Evolutionary conservation across 2,329 filamentous ascomycete species (phyloP).

Genomic region (Cylindrodendrum hubeiense): DNA sequence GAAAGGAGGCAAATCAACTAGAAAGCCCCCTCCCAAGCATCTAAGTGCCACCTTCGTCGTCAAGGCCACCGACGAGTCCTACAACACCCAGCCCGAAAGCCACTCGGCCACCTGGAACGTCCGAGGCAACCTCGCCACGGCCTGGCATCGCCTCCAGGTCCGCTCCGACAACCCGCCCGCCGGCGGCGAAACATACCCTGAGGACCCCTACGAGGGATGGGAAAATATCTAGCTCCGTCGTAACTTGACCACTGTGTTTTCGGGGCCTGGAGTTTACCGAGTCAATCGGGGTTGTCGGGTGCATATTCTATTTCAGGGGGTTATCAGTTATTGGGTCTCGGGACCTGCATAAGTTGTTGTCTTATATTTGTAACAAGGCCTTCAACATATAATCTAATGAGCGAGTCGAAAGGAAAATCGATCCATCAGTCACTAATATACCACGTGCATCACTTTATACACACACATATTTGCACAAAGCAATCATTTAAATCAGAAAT

Average conservation of each 20-base stretch:
- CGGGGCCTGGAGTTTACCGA: background rate
- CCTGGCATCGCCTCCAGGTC: constrained; percentile 70
- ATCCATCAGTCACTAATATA: background rate
- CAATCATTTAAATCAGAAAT: constrained; percentile 8
- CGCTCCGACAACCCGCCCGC: constrained; percentile 48
- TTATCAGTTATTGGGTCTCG: too few species aligned
- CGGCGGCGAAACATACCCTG: background rate
- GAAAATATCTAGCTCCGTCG: constrained; percentile 7
- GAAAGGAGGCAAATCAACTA: background rate
- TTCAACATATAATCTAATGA: too few species aligned
- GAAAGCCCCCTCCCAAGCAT: constrained; percentile 28
- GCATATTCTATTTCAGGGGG: too few species aligned
- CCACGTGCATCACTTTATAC: background rate
- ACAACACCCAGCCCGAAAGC: constrained; percentile 75
- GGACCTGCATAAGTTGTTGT: too few species aligned
- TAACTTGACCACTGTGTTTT: background rate
- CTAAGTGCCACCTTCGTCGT: constrained; percentile 67
- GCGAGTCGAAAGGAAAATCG: background rate
- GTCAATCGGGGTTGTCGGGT: too few species aligned
- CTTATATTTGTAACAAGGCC: too few species aligned
- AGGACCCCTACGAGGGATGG: constrained; percentile 22
- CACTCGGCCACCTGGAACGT: constrained; percentile 73
- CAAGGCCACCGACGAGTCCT: constrained; percentile 75
- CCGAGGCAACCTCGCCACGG: constrained; percentile 74
- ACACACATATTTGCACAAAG: background rate